Evolutionary conservation across 2,329 filamentous ascomycete genomes (phyloP).

Genomic region (Dothideomycetes sp.): DNA sequence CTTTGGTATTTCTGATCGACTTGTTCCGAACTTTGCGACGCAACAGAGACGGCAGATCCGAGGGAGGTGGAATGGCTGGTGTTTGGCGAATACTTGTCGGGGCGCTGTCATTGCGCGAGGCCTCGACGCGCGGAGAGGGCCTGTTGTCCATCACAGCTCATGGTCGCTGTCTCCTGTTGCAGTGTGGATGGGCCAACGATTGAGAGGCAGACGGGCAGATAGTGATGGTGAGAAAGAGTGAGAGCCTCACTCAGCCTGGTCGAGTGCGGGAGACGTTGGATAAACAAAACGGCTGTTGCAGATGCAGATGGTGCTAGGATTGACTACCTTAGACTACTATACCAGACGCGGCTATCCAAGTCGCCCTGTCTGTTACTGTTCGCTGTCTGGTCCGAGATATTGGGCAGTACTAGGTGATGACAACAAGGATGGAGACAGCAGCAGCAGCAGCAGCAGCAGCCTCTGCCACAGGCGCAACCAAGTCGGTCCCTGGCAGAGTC

Average conservation of each 20-base stretch:
- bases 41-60: background rate
- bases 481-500: too few species aligned
- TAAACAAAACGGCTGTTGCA: conserved; percentile 3
- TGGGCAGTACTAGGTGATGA: too few species aligned
- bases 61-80: background rate
- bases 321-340: background rate
- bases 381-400: too few species aligned
- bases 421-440: too few species aligned
- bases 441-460: too few species aligned
- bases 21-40: conserved; percentile 11
- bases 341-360: background rate
- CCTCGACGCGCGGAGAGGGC: conserved; percentile 2
- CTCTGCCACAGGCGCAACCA: too few species aligned
- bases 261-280: conserved; percentile 8
- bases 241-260: background rate
- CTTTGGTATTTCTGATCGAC: conserved; percentile 14
- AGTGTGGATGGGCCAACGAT: background rate
- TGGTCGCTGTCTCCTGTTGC: conserved; percentile 1
- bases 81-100: background rate
- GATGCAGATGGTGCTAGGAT: background rate
- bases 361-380: too few species aligned
- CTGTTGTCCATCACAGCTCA: conserved; percentile 10
- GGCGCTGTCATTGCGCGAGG: background rate
- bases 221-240: background rate
- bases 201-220: background rate